Conservation (phyloP, 345 rosid genomes). For the Eucalyptus paniculata region DNA sequence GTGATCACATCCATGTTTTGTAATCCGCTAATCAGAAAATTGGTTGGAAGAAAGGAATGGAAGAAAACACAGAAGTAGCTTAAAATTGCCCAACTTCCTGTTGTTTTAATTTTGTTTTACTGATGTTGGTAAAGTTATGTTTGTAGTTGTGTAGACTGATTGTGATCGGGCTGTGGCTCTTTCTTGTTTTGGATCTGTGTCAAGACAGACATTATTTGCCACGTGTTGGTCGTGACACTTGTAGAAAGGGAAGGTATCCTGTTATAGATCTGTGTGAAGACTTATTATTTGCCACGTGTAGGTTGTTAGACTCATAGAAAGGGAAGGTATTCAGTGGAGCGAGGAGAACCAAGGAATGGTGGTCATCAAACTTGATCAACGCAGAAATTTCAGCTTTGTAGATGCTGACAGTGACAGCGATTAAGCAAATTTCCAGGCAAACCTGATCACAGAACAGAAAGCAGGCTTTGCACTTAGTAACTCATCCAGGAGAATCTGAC, state of each 20-base stretch:
- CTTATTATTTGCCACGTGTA: constrained; percentile 10
- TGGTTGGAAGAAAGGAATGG: neutral
- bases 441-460: neutral
- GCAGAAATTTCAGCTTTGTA: constrained; percentile 57
- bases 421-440: neutral
- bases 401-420: constrained; percentile 52
- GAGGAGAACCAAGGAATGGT: constrained; percentile 83
- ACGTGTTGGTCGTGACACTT: constrained; percentile 40
- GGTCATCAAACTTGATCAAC: constrained; percentile 48
- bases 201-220: neutral
- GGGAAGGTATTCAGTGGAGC: constrained; percentile 46
- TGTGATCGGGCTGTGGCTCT: neutral
- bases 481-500: neutral
- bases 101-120: neutral
- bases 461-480: neutral
- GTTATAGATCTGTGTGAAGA: neutral
- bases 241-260: neutral
- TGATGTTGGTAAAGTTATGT: neutral
- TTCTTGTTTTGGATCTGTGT: neutral
- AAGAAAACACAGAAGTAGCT: neutral
- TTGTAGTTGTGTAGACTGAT: neutral
- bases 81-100: neutral
- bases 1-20: neutral
- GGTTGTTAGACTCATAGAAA: constrained; percentile 49
- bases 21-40: neutral